Evolutionary conservation across 805 yeast species (phyloP).

Genomic region (Brettanomyces naardenensis): DNA sequence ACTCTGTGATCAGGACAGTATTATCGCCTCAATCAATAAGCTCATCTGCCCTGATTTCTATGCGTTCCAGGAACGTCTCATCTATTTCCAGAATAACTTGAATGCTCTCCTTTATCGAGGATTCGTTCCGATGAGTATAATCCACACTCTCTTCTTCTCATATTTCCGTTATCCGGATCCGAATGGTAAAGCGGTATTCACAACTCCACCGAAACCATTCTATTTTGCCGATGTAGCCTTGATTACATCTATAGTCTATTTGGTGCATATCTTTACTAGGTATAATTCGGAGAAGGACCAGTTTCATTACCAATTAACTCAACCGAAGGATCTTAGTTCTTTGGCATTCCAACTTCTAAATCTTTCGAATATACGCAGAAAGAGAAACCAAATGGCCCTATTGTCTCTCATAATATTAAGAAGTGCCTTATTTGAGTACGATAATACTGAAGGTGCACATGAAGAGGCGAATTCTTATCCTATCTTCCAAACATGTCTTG

Average conservation of each 20-base stretch:
- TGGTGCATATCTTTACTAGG: constrained; percentile 6
- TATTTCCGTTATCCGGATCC: constrained; percentile 3
- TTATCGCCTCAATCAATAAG: constrained; percentile 1
- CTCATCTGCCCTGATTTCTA: constrained; percentile 5
- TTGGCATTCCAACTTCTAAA: constrained; percentile 8
- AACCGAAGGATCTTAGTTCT: constrained; percentile 4
- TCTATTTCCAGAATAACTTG: constrained; percentile 5
- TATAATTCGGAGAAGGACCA: background rate
- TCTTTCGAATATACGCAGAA: constrained; percentile 7
- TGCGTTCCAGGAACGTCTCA: constrained; percentile 9
- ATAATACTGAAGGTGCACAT: constrained; percentile 1
- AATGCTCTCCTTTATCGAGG: constrained; percentile 7
- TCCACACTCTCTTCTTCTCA: constrained; percentile 4
- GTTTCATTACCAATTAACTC: constrained; percentile 3
- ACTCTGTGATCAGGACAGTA: constrained; percentile 2
- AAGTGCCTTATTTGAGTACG: constrained; percentile 2
- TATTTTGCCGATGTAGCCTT: constrained; percentile 9
- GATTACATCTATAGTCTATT: constrained; percentile 7
- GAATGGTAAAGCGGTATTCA: constrained; percentile 1
- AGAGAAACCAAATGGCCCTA: constrained; percentile 3
- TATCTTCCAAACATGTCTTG: constrained; percentile 5
- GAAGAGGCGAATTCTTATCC: constrained; percentile 6
- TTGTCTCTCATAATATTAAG: constrained; percentile 5
- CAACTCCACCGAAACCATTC: constrained; percentile 5
- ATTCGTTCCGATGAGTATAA: constrained; percentile 8